These are phyloP conservation scores for Aspergillus nanangensis DNA, from an alignment of 495 filamentous ascomycete species.

Conservation along the genomic window DNA sequence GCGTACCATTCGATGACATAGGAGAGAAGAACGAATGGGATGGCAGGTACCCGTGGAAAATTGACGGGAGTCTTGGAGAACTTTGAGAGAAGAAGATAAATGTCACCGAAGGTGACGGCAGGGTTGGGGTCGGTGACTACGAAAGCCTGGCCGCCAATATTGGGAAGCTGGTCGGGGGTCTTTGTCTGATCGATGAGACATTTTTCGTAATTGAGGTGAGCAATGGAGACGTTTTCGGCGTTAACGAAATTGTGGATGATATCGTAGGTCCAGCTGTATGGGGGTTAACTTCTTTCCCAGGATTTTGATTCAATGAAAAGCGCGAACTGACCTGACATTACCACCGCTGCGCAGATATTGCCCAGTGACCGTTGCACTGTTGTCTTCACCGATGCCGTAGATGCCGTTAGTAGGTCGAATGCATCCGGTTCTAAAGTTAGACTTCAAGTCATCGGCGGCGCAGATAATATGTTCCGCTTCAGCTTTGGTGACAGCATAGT, in stretches of 20 bases:
- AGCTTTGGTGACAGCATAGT: constrained; percentile 51
- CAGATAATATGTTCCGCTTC: constrained; percentile 50
- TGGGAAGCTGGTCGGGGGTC: constrained; percentile 33
- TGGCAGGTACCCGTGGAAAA: constrained; percentile 23
- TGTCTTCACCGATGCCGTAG: constrained; percentile 53
- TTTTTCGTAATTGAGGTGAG: constrained; percentile 56
- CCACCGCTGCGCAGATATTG: constrained; percentile 26
- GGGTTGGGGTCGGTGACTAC: constrained; percentile 37
- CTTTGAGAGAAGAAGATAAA: constrained; percentile 29
- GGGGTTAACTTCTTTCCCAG: constrained; percentile 16
- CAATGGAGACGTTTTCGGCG: constrained; percentile 52
- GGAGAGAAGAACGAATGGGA: constrained; percentile 37
- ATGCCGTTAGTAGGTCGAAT: constrained; percentile 56
- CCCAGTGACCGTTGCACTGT: constrained; percentile 38
- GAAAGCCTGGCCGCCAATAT: constrained; percentile 37
- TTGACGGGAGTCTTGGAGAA: constrained; percentile 26
- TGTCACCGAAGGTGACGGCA: constrained; percentile 27
- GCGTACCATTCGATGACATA: constrained; percentile 48
- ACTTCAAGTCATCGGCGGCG: constrained; percentile 31
- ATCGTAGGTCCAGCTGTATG: constrained; percentile 40
- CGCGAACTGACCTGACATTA: constrained; percentile 28
- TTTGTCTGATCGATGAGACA: constrained; percentile 43
- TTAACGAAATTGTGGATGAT: constrained; percentile 55
- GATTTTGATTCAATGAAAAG: neutral
- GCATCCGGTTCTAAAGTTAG: constrained; percentile 50